A percentile compares a stretch with the other conserved stretches of the same genome.
Conservation (phyloP, 441 rosid genomes). For the Syzygium malaccense region DNA sequence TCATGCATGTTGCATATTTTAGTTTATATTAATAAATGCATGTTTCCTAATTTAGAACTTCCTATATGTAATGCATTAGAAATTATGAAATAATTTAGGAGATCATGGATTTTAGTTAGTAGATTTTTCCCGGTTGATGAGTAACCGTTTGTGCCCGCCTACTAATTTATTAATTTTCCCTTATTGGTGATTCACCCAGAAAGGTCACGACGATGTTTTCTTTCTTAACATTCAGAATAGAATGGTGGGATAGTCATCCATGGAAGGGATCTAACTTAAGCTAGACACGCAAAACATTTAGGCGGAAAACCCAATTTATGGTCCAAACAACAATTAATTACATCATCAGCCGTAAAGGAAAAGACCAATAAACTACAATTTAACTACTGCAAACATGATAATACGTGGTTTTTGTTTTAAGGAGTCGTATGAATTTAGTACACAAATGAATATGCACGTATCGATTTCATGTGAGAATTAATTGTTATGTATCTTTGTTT, state of each 20-base stretch:
- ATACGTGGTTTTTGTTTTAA: background rate
- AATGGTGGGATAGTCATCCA: background rate
- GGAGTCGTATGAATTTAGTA: background rate
- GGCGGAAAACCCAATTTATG: background rate
- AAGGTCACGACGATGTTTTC: background rate
- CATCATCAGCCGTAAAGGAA: background rate
- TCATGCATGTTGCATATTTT: no score
- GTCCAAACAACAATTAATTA: background rate
- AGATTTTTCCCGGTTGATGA: background rate
- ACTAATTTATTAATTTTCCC: background rate
- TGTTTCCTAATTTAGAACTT: no score
- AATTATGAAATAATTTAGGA: no score
- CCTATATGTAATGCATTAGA: no score
- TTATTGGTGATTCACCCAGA: background rate
- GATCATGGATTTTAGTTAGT: background rate
- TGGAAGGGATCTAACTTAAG: background rate
- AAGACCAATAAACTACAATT: background rate
- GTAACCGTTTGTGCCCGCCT: background rate
- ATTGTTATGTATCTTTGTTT: background rate
- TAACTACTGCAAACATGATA: background rate
- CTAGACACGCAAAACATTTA: background rate
- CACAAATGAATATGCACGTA: background rate
- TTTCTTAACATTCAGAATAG: background rate
- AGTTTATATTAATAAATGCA: no score
- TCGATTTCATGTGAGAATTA: background rate